phyloP scores from a whole-genome alignment of 1,284 basidiomycete species.

The Apiotrichum siamense region DNA sequence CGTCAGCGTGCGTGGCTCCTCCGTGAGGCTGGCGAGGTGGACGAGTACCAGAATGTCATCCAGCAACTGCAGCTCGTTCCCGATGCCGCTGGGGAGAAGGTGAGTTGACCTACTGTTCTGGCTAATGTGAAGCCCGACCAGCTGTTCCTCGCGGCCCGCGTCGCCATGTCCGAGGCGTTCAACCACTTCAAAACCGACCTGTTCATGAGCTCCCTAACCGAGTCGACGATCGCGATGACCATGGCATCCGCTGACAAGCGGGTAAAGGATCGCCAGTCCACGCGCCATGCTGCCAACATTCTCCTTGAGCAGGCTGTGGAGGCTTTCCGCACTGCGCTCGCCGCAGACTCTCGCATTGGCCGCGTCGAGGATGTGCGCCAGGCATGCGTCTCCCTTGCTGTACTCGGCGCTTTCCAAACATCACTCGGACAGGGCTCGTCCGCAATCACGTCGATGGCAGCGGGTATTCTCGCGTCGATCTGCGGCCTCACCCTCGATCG shows the following conservation, averaged over 20 bases:
- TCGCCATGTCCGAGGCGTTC: conserved; percentile 68
- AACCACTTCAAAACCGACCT: conserved; percentile 72
- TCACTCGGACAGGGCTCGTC: conserved; percentile 61
- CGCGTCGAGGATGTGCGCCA: conserved; percentile 65
- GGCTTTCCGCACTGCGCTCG: conserved; percentile 62
- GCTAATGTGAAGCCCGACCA: conserved; percentile 58
- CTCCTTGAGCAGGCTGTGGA: conserved; percentile 62
- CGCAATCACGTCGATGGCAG: conserved; percentile 55
- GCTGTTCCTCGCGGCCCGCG: conserved; percentile 62
- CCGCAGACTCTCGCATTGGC: conserved; percentile 57
- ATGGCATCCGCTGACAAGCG: conserved; percentile 62
- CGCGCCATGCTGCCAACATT: conserved; percentile 58
- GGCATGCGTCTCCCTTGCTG: conserved; percentile 61
- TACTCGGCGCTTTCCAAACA: conserved; percentile 68
- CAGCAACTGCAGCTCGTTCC: conserved; percentile 48
- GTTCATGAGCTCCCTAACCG: conserved; percentile 75
- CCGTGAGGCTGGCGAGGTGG: conserved; percentile 55
- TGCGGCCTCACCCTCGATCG: conserved; percentile 68
- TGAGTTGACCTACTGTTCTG: conserved; percentile 10
- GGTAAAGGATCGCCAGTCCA: conserved; percentile 39
- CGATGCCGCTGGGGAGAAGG: conserved; percentile 22
- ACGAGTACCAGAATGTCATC: conserved; percentile 54
- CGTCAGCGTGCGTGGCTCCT: conserved; percentile 71
- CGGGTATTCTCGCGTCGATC: conserved; percentile 57
- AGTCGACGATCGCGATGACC: conserved; percentile 78